Base-by-base conservation (phyloP, 805 yeast genomes). In the Kazachstania viticola region DNA sequence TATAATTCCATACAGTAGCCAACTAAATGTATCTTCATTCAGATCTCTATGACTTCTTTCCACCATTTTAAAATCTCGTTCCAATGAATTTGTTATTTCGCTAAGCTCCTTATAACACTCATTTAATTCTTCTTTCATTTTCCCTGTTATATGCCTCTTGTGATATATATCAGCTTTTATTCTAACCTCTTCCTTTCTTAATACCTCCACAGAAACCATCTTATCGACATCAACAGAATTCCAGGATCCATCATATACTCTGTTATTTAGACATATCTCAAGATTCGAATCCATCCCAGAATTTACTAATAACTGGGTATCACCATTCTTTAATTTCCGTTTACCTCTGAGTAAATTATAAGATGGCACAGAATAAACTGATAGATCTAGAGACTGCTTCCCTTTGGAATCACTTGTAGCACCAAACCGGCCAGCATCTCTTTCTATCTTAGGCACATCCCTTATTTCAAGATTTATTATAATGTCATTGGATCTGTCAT, bases 241-340 rank as follows among this genome's bases (percentile, higher is more conserved):
- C 65, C 65, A 61, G 3, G 64, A 58, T 3, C 48, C 42, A 39
- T 61, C 64, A 23, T 29, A 44, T 6, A 53, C 50, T 13, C 38
- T 19, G 33, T 60, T 59, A 5, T 36, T 28, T 13, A 58, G 41
- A 35, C 65, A 60, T 2, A 58, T 17, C 11, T 42, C 42, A 22
- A 56, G 34, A 7, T 17, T 19, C 2, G 30, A 27, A 21, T 36
- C 27, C 9, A 21, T 26, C 9, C 25, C 29, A 9, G 39, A 30
- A 21, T 33, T 32, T 12, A 40, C 29, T 29, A 43, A 35, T 27
- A 53, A 14, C 24, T 35, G 32, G 17, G 48, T 35, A 25, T 32
- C 27, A 13, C 48, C 47, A 28, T 27, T 26, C 21, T 30, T 13
- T 32, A 52, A 30, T 31, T 37, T 27, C 19, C 41, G 33, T 13